phyloP scores from a whole-genome alignment of 2,329 filamentous ascomycete genomes.

The Cladophialophora psammophila region DNA sequence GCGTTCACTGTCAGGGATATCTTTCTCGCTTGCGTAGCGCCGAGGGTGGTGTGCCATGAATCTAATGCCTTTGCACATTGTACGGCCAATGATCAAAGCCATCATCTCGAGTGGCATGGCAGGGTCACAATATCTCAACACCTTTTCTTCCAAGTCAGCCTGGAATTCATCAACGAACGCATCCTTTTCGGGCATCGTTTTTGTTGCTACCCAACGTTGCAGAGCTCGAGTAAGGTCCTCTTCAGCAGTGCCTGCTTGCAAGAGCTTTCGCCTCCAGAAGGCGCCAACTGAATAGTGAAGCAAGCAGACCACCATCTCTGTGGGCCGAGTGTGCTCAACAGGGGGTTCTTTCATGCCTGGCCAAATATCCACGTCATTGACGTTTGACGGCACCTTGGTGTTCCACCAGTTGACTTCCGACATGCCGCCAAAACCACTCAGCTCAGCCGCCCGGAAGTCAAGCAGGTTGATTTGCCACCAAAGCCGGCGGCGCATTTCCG shows the following conservation, averaged over 20 bases:
- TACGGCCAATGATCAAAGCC: constrained; percentile 51
- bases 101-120: constrained; percentile 55
- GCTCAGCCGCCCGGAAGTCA: constrained; percentile 46
- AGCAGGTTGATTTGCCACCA: constrained; percentile 56
- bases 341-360: constrained; percentile 49
- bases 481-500: constrained; percentile 48
- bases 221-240: constrained; percentile 11
- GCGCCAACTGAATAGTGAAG: constrained; percentile 66
- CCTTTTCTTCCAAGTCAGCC: constrained; percentile 60
- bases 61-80: constrained; percentile 52
- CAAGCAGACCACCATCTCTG: constrained; percentile 66
- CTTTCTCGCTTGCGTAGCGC: constrained; percentile 42
- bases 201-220: constrained; percentile 31
- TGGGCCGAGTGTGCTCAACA: constrained; percentile 34
- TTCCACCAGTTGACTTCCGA: constrained; percentile 48
- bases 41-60: constrained; percentile 55
- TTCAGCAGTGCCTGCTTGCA: constrained; percentile 7
- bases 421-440: constrained; percentile 38
- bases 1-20: constrained; percentile 44
- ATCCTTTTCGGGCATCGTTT: constrained; percentile 46
- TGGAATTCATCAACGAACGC: constrained; percentile 51
- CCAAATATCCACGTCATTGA: constrained; percentile 52
- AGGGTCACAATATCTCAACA: constrained; percentile 60
- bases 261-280: constrained; percentile 49
- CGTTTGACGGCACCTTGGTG: constrained; percentile 51